These are phyloP conservation scores for Plectosphaerella cucumerina DNA, from an alignment of 2,329 filamentous ascomycete species.

Conservation along the genomic window DNA sequence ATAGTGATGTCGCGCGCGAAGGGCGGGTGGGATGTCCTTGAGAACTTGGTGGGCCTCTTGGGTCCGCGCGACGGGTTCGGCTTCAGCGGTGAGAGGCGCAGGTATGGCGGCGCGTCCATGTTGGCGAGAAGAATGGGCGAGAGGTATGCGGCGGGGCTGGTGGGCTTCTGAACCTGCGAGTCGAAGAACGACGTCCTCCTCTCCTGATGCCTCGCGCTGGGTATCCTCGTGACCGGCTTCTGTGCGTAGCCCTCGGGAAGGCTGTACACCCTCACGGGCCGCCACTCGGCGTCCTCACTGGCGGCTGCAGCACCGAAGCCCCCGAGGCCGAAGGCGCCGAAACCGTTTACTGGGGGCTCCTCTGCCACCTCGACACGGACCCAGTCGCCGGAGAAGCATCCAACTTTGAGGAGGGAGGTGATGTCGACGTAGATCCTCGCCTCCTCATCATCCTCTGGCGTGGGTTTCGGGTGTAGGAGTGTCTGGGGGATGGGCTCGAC, in stretches of 20 bases:
- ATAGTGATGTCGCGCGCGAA: slow-evolving; percentile 75
- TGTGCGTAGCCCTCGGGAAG: slow-evolving; percentile 71
- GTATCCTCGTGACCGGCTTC: slow-evolving; percentile 56
- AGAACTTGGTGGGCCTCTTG: slow-evolving; percentile 51
- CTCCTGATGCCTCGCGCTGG: slow-evolving; percentile 46
- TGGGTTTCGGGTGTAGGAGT: slow-evolving; percentile 78
- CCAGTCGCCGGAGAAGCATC: slow-evolving; percentile 98
- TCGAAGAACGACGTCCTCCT: slow-evolving; percentile 61
- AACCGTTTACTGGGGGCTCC: slow-evolving; percentile 65
- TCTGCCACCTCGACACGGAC: slow-evolving; percentile 76
- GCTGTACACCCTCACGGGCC: slow-evolving; percentile 84
- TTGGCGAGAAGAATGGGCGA: slow-evolving; percentile 88
- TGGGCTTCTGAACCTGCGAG: slow-evolving; percentile 59
- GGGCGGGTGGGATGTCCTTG: slow-evolving; percentile 50
- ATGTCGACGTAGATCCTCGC: slow-evolving; percentile 89
- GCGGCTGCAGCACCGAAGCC: slow-evolving; percentile 51
- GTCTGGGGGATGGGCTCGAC: slow-evolving; percentile 69
- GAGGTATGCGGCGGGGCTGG: slow-evolving; percentile 63
- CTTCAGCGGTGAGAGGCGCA: slow-evolving; percentile 72
- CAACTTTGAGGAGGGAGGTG: slow-evolving; percentile 77
- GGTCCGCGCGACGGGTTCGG: slow-evolving; percentile 42
- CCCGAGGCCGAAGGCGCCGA: slow-evolving; percentile 58
- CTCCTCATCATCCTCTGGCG: slow-evolving; percentile 75
- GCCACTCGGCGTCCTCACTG: slow-evolving; percentile 60
- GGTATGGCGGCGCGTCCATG: slow-evolving; percentile 70